A percentile compares a stretch with the other conserved stretches of the same genome.
Conservation (phyloP, 2,329 filamentous ascomycete species). For the Penicillium sp. region DNA sequence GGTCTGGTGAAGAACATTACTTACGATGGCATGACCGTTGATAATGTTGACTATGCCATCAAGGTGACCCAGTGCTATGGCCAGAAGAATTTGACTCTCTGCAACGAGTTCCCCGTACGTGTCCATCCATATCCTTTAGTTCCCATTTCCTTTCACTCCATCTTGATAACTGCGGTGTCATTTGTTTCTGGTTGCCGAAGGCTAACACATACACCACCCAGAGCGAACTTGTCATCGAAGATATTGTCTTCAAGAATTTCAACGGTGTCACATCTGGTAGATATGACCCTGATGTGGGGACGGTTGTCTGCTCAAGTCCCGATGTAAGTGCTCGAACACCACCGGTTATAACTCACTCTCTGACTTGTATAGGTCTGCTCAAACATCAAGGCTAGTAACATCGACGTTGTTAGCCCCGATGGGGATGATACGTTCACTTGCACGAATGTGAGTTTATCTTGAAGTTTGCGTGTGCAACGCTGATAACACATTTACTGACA, state of each 20-base stretch:
- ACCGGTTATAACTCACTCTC: background rate
- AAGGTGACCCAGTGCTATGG: slow-evolving; percentile 66
- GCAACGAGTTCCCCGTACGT: slow-evolving; percentile 54
- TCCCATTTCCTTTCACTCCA: background rate
- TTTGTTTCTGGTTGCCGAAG: background rate
- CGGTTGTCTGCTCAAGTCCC: slow-evolving; percentile 49
- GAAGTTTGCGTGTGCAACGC: background rate
- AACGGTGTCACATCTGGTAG: slow-evolving; percentile 51
- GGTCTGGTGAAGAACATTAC: slow-evolving; percentile 65
- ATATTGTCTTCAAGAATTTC: slow-evolving; percentile 58
- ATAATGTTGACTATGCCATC: slow-evolving; percentile 64
- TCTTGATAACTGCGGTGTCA: background rate
- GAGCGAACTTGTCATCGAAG: slow-evolving; percentile 52
- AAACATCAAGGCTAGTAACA: slow-evolving; percentile 49
- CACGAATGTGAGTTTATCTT: slow-evolving; percentile 39
- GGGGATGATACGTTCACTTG: slow-evolving; percentile 46
- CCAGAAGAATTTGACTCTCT: slow-evolving; percentile 61
- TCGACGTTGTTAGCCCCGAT: slow-evolving; percentile 49
- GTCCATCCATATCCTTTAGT: background rate
- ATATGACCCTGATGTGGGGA: slow-evolving; percentile 46
- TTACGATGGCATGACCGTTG: slow-evolving; percentile 59
- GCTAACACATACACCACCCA: slow-evolving; percentile 7
- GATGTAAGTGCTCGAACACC: slow-evolving; percentile 40
- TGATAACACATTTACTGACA: background rate
- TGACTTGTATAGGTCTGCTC: slow-evolving; percentile 30